Evolutionary conservation across 495 filamentous ascomycete species (phyloP), one percentile per base, ranked within the genome.

Genomic region (Clavariopsis aquatica): DNA sequence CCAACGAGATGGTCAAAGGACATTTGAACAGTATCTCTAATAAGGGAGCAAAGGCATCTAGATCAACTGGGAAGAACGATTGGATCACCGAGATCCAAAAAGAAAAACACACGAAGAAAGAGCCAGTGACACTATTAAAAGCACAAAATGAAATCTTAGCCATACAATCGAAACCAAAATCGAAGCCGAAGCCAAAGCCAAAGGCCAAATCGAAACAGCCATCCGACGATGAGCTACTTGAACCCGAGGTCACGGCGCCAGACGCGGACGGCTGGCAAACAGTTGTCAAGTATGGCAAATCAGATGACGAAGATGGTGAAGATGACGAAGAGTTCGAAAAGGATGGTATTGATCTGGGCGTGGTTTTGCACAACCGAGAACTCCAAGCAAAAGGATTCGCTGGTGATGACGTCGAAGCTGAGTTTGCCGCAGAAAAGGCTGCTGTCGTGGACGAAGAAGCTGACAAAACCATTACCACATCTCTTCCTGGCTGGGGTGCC

Each of bases 401-500:
- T 0, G 92, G 90, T 4, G 88, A 94, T 68, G 90, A 96, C 72
- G 91, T 95, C n/a, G 85, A 88, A 1, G 83, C 83, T 34, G 87
- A 91, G 52, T 97, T 98, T 73, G 82, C 84, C 61, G 79, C 82
- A 27, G 94, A 97, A 67, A 97, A 98, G 73, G 79, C 81, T 20
- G 85, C 87, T 60, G 80, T 82, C 9, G 80, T 86, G 36, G 83
- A 84, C 38, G 90, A 91, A 4, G 92, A 98, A 73, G 93, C 88
- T 66, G 91, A 96, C 62, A 85, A 96, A 75, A 80, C 91, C 28
- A 76, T 92, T 22, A 91, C 95, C 74, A 88, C 89, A 56, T 91
- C 90, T 0, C 81, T 98, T 1, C 91, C 91, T 1, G 94, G 94
- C 55, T 98, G 94, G 94, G 94, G 94, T 64, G 85, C 77, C 76